phyloP scores from a whole-genome alignment of 2,329 filamentous ascomycete genomes.

The Fusarium humuli region DNA sequence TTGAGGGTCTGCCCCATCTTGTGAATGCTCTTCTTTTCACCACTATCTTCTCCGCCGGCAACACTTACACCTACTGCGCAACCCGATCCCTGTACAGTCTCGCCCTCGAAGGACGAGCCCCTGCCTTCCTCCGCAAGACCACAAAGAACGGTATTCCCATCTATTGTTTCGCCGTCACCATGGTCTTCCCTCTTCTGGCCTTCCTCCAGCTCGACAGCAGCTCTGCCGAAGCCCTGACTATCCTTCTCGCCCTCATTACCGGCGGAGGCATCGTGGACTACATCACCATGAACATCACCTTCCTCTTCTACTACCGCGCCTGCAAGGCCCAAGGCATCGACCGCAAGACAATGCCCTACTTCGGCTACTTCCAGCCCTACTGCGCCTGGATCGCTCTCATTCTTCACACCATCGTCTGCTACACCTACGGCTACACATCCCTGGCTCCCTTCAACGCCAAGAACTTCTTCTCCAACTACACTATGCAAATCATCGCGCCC shows the following conservation, averaged over 20 bases:
- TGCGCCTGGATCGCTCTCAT: constrained; percentile 35
- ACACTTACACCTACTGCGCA: constrained; percentile 54
- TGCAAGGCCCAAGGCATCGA: constrained; percentile 58
- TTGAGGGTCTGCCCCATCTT: constrained; percentile 61
- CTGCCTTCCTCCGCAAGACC: constrained; percentile 62
- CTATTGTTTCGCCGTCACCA: constrained; percentile 61
- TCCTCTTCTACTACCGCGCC: constrained; percentile 68
- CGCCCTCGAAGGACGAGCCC: constrained; percentile 65
- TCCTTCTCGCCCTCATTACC: constrained; percentile 60
- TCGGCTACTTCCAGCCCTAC: constrained; percentile 51
- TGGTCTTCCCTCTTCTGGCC: constrained; percentile 59
- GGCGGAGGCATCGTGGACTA: constrained; percentile 63
- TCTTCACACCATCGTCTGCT: constrained; percentile 47
- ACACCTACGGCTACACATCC: constrained; percentile 62
- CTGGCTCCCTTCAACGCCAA: constrained; percentile 63
- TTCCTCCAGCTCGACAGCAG: constrained; percentile 58
- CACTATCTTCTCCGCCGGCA: constrained; percentile 58
- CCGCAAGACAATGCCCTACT: constrained; percentile 63
- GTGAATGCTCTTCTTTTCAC: constrained; percentile 61
- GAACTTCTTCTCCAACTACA: constrained; percentile 61
- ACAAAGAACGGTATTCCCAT: constrained; percentile 67
- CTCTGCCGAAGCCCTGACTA: constrained; percentile 56
- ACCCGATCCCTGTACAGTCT: constrained; percentile 68
- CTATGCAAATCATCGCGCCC: constrained; percentile 60
- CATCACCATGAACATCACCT: constrained; percentile 66